Evolutionary conservation across 495 filamentous ascomycete genomes (phyloP).

Genomic region (Apiosordaria backusii): DNA sequence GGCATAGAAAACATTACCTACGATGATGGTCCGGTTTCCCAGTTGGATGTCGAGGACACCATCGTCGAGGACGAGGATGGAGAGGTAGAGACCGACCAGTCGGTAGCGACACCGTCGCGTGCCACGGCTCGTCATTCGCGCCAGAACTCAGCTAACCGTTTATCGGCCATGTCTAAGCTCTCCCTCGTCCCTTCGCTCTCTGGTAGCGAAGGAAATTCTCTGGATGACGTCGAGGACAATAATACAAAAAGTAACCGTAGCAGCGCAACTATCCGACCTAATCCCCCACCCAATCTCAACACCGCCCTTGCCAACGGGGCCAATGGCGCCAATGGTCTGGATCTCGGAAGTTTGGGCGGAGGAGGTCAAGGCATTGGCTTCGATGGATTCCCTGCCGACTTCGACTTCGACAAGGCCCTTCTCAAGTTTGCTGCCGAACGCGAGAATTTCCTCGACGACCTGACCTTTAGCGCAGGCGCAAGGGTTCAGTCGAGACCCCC

Average conservation of each 20-base stretch:
- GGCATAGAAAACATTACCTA: constrained; percentile 76
- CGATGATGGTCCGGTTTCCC: constrained; percentile 38
- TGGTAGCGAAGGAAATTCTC: constrained; percentile 49
- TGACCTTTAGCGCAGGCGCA: constrained; percentile 84
- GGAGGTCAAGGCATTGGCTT: constrained; percentile 24
- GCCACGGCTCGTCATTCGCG: constrained; percentile 58
- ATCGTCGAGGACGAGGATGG: constrained; percentile 78
- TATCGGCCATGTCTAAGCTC: constrained; percentile 62
- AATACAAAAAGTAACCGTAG: constrained; percentile 79
- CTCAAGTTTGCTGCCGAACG: constrained; percentile 91
- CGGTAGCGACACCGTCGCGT: constrained; percentile 40
- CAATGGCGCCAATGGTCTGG: constrained; percentile 8
- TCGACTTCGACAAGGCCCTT: constrained; percentile 89
- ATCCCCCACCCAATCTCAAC: constrained; percentile 33
- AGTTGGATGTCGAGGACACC: constrained; percentile 58
- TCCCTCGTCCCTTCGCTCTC: constrained; percentile 42
- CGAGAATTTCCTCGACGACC: constrained; percentile 88
- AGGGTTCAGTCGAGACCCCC: constrained; percentile 65
- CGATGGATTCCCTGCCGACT: constrained; percentile 45
- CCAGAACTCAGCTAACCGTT: constrained; percentile 62
- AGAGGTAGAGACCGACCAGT: constrained; percentile 32
- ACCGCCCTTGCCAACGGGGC: constrained; percentile 10
- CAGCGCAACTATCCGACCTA: constrained; percentile 74
- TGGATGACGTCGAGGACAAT: constrained; percentile 49
- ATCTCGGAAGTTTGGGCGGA: constrained; percentile 18